Evolutionary conservation across 345 rosid species (phyloP).

Genomic region (Linum lewisii): DNA sequence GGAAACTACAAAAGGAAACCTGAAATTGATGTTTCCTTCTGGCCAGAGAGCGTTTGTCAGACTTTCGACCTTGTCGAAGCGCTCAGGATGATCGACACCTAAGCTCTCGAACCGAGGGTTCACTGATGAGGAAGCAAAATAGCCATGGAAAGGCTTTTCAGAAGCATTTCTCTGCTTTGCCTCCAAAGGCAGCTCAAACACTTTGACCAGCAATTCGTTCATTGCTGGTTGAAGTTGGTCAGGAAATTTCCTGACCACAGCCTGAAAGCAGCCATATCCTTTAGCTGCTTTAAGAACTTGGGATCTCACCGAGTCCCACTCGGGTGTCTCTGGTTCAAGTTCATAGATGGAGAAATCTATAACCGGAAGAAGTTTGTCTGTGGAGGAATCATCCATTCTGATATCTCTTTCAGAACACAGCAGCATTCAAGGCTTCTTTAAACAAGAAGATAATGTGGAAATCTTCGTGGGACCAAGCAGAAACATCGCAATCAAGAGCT

Average conservation of each 20-base stretch:
- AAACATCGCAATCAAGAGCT: too few relatives aligned
- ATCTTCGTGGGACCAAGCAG: too few relatives aligned
- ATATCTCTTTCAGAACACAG: neutral
- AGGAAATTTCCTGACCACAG: neutral
- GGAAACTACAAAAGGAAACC: neutral
- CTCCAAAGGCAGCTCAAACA: neutral
- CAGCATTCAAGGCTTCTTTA: neutral
- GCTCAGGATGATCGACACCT: neutral
- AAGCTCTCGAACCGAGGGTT: neutral
- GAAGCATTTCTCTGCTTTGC: neutral
- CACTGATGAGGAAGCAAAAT: neutral
- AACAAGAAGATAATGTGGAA: neutral
- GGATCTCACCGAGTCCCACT: neutral
- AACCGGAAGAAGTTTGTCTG: neutral
- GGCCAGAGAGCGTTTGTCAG: constrained; percentile 1
- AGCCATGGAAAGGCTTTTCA: neutral
- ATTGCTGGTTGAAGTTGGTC: neutral
- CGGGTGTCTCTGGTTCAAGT: neutral
- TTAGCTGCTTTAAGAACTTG: neutral
- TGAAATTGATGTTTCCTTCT: neutral
- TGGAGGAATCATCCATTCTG: neutral
- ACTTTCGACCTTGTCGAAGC: neutral
- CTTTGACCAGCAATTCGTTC: neutral
- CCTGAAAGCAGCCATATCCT: constrained; percentile 2
- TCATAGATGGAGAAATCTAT: neutral